Evolutionary conservation across 1,139 yeast species (phyloP).

Genomic region (Pichia sp.): DNA sequence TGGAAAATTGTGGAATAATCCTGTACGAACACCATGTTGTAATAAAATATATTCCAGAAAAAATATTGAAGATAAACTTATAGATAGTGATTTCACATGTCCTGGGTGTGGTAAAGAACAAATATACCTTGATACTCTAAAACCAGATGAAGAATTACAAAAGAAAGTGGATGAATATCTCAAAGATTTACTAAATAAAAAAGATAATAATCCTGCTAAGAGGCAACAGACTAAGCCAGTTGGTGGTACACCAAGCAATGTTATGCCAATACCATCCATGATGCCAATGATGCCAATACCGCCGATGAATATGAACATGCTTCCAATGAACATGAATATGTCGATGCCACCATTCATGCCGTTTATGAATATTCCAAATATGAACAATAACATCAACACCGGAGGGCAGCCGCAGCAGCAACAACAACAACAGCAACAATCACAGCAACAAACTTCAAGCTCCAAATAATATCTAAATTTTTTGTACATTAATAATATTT

Average conservation of each 20-base stretch:
- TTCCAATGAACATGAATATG: slow-evolving; percentile 16
- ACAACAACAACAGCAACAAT: slow-evolving; percentile 44
- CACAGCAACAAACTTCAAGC: background rate
- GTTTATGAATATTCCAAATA: slow-evolving; percentile 12
- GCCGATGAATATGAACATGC: slow-evolving; percentile 15
- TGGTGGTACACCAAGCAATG: slow-evolving; percentile 9
- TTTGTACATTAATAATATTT: too few species aligned
- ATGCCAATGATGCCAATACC: slow-evolving; percentile 15
- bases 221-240: slow-evolving; percentile 17
- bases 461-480: slow-evolving; percentile 42
- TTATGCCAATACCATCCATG: slow-evolving; percentile 19
- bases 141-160: slow-evolving; percentile 54
- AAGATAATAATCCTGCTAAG: slow-evolving; percentile 12
- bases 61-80: slow-evolving; percentile 63
- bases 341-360: slow-evolving; percentile 17
- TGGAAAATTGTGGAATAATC: slow-evolving; percentile 55
- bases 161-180: slow-evolving; percentile 28
- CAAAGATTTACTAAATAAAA: slow-evolving; percentile 2
- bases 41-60: slow-evolving; percentile 49
- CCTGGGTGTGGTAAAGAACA: slow-evolving; percentile 80
- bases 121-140: slow-evolving; percentile 65
- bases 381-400: background rate
- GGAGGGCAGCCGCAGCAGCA: slow-evolving; percentile 1
- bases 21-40: slow-evolving; percentile 91
- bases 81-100: slow-evolving; percentile 85